Evolutionary conservation across 2,329 filamentous ascomycete species (phyloP), one percentile per base, ranked within the genome.

Genomic region (Cercospora beticola): DNA sequence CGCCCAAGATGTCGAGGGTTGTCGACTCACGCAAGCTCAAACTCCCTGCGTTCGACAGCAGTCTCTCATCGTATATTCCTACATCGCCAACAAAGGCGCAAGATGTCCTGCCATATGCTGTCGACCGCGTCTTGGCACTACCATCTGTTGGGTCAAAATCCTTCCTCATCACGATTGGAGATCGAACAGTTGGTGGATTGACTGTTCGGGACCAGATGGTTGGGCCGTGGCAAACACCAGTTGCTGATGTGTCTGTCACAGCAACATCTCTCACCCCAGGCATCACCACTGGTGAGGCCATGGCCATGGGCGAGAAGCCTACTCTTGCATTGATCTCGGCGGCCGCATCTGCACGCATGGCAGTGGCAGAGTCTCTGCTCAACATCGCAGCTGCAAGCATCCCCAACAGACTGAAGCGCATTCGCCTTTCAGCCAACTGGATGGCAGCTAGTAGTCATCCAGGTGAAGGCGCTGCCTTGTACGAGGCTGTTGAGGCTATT

Each of bases 371-470:
- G 82, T 93, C 92, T 68, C 84, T 99, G 69, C 89, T 97, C 87
- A 99, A 99, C 80, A 85, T 99, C 68, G 93, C 92, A 43, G 95
- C 95, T 65, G 92, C 90, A 21, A 86, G 91, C 78, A 82, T 90
- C 23, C 86, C 90, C 66, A 91, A 90, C 57, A 89, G 92, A 65
- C 83, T 98, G 62, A 87, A 87, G 68, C 89, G 92, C 54, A 89
- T 98, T 70, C 91, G 94, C 78, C 87, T 98, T 9, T 97, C 94
- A 3, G 94, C 94, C 61, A 98, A 99, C 82, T 99, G 94, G 94
- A 98, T 98, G 95, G 94, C 93, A 3, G 94, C 94, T n/a, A 92
- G 94, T 69, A 93, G 89, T 77, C 93, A 97, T 79, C 90, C 92
- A 23, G 95, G 95, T 58, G 95, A 99, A 81, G 94, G 93, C 49